These are phyloP conservation scores for Avena insularis DNA, from an alignment of 176 grass and related monocot species.

Conservation along the genomic window DNA sequence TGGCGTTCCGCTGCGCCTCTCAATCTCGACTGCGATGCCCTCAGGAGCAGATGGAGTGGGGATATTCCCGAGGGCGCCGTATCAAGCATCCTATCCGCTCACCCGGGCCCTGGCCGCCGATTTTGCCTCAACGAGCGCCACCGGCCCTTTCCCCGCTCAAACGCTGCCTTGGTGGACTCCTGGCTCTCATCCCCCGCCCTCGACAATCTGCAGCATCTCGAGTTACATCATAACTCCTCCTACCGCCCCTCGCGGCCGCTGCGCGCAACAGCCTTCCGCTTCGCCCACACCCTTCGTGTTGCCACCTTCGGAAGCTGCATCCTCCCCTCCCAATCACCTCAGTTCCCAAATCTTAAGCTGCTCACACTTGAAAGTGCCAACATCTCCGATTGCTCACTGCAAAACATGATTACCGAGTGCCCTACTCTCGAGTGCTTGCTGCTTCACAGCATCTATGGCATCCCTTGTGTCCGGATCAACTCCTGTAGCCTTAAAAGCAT, in stretches of 20 bases:
- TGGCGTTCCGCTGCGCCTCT: background rate
- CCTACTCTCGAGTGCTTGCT: background rate
- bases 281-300: background rate
- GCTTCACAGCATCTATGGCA: background rate
- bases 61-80: background rate
- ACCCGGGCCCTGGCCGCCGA: background rate
- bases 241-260: background rate
- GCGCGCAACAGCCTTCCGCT: slow-evolving; percentile 34
- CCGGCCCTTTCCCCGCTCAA: background rate
- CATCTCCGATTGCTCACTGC: background rate
- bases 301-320: background rate
- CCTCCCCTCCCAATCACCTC: background rate
- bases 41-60: too few species aligned
- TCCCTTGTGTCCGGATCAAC: background rate
- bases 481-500: background rate
- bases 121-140: background rate
- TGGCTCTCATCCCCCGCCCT: background rate
- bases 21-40: background rate
- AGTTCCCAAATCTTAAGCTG: background rate
- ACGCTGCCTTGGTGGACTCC: background rate
- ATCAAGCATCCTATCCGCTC: background rate
- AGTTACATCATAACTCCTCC: background rate
- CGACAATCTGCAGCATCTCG: background rate
- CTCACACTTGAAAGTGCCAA: background rate
- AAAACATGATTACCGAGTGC: background rate